Percentiles rank a stretch among this genome's conserved stretches.
Conservation (phyloP, 1,139 yeast genomes). For the Wickerhamomyces sp. region DNA sequence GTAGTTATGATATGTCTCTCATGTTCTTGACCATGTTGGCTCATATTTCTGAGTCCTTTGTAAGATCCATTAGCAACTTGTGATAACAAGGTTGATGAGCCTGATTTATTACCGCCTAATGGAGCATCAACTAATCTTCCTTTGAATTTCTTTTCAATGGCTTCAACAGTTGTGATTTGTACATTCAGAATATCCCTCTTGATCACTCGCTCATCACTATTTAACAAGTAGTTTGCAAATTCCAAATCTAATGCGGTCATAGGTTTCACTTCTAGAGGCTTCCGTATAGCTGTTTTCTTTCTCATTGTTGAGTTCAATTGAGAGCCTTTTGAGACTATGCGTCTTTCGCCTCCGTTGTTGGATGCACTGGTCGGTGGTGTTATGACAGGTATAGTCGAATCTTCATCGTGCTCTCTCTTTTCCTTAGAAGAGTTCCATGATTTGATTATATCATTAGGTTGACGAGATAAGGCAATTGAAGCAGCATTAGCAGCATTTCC, state of each 20-base stretch:
- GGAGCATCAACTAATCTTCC: conserved; percentile 63
- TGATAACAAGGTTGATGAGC: conserved; percentile 37
- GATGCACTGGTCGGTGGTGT: conserved; percentile 9
- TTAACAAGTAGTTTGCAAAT: conserved; percentile 57
- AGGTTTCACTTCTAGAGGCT: conserved; percentile 27
- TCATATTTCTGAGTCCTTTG: conserved; percentile 34
- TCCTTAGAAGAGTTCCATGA: conserved; percentile 15
- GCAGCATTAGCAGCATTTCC: conserved; percentile 34
- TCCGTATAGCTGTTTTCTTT: conserved; percentile 1
- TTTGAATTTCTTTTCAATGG: conserved; percentile 51
- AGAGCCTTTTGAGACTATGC: conserved; percentile 1
- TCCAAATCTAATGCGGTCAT: conserved; percentile 59
- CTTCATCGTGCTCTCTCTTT: conserved; percentile 2
- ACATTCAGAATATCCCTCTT: conserved; percentile 52
- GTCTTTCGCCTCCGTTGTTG: conserved; percentile 6
- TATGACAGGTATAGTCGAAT: background rate
- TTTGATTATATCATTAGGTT: conserved; percentile 23
- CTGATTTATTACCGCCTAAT: conserved; percentile 29
- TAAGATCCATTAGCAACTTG: conserved; percentile 54
- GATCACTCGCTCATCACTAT: conserved; percentile 67
- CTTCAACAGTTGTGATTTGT: conserved; percentile 36
- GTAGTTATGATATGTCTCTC: conserved; percentile 17
- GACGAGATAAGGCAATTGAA: conserved; percentile 27
- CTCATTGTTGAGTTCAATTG: conserved; percentile 1
- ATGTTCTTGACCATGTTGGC: conserved; percentile 22